Evolutionary conservation across 805 yeast species (phyloP).

Genomic region (Starmerella asiatica): DNA sequence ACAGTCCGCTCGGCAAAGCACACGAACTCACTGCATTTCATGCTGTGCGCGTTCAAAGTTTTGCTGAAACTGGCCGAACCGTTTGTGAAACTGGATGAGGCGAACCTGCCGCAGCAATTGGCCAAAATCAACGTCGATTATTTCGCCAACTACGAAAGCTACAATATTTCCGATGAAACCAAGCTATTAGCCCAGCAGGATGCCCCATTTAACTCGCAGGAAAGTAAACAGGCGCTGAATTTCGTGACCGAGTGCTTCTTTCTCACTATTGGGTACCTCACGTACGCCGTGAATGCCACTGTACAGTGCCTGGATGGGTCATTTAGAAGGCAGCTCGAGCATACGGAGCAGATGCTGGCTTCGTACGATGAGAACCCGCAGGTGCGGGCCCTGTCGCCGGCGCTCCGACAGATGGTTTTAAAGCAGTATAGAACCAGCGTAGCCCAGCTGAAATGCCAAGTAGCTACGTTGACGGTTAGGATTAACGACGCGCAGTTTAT

Average conservation of each 20-base stretch:
- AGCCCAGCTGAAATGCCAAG: conserved; percentile 4
- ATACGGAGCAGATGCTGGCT: conserved; percentile 23
- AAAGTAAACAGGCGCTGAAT: conserved; percentile 39
- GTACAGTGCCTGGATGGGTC: conserved; percentile 40
- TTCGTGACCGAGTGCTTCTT: conserved; percentile 89
- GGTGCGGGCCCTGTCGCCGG: neutral
- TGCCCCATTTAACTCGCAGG: conserved; percentile 34
- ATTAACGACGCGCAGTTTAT: conserved; percentile 46
- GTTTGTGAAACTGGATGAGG: conserved; percentile 46
- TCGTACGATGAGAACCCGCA: conserved; percentile 5
- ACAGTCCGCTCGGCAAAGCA: conserved; percentile 52
- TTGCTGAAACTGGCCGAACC: conserved; percentile 68
- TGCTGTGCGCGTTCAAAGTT: conserved; percentile 60
- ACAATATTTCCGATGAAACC: conserved; percentile 69
- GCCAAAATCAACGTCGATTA: conserved; percentile 67
- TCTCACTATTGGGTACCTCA: conserved; percentile 60
- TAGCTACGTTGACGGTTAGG: conserved; percentile 47
- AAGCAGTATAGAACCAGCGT: neutral
- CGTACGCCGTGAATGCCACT: conserved; percentile 82
- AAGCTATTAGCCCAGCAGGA: conserved; percentile 62
- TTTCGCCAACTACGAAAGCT: conserved; percentile 39
- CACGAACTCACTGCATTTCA: conserved; percentile 65
- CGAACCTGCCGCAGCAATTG: conserved; percentile 34
- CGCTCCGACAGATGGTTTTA: neutral
- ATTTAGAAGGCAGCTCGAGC: conserved; percentile 35